Evolutionary conservation across 179 eudicot species (phyloP).

Genomic region (Patellifolia procumbens): DNA sequence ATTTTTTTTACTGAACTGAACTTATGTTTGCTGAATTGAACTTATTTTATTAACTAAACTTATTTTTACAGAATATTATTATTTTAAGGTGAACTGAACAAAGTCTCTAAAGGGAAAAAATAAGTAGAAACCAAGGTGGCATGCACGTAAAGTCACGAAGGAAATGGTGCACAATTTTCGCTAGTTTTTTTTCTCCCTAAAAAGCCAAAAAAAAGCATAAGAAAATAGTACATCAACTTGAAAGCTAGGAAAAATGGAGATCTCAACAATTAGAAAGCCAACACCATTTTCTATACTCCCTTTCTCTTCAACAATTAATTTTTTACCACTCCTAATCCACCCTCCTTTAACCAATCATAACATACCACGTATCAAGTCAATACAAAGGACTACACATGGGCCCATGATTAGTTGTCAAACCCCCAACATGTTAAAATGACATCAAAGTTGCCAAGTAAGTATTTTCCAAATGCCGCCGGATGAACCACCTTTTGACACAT

Average conservation of each 20-base stretch:
- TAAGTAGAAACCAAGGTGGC: neutral
- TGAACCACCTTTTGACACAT: neutral
- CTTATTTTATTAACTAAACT: too few species aligned
- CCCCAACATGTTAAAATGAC: slow-evolving; percentile 7
- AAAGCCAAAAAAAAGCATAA: too few species aligned
- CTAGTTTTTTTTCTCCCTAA: neutral
- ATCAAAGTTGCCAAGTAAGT: neutral
- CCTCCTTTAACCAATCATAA: neutral
- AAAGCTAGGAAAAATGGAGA: neutral
- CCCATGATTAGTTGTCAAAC: slow-evolving; percentile 13
- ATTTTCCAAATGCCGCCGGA: neutral
- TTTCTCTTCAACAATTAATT: neutral
- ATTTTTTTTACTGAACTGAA: too few species aligned
- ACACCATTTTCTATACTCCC: neutral
- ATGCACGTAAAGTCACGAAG: neutral
- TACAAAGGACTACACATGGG: neutral
- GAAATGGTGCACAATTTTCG: neutral
- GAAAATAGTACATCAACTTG: neutral
- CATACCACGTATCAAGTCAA: neutral
- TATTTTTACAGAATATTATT: too few species aligned
- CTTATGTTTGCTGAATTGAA: too few species aligned
- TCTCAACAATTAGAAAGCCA: neutral
- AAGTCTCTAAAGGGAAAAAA: neutral
- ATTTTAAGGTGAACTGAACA: too few species aligned
- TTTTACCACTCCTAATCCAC: neutral